Conservation (phyloP, 768 basidiomycete genomes). For the Lyophyllum atratum region DNA sequence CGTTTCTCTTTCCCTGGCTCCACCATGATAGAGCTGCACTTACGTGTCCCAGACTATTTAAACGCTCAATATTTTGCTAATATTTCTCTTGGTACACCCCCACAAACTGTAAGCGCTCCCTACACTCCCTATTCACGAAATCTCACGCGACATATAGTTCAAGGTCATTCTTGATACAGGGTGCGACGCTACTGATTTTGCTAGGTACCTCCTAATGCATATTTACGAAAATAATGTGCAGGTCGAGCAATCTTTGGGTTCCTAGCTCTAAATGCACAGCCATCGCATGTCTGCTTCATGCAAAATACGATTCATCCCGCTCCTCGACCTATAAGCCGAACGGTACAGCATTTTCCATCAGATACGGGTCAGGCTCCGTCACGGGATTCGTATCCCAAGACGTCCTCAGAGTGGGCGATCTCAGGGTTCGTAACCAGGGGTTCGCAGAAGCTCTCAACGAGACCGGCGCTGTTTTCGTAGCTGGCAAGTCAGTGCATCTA, state of each 20-base stretch:
- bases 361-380: slow-evolving; percentile 95
- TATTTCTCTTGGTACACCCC: slow-evolving; percentile 80
- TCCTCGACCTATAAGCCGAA: slow-evolving; percentile 91
- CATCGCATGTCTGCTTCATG: slow-evolving; percentile 91
- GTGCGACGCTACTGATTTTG: slow-evolving; percentile 32
- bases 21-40: no score
- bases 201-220: background rate
- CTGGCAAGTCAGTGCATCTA: slow-evolving; percentile 71
- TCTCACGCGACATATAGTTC: slow-evolving; percentile 50
- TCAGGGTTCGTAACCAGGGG: slow-evolving; percentile 71
- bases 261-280: slow-evolving; percentile 82
- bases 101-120: slow-evolving; percentile 63
- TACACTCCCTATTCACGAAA: background rate
- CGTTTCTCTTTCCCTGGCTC: slow-evolving; percentile 39
- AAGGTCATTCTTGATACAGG: slow-evolving; percentile 96
- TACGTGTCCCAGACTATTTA: slow-evolving; percentile 73
- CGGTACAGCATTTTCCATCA: slow-evolving; percentile 86
- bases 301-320: slow-evolving; percentile 80
- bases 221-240: slow-evolving; percentile 25
- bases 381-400: slow-evolving; percentile 94
- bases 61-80: slow-evolving; percentile 97
- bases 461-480: slow-evolving; percentile 86
- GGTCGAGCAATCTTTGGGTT: slow-evolving; percentile 94
- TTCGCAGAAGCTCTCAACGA: slow-evolving; percentile 97
- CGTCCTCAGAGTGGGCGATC: slow-evolving; percentile 75